phyloP scores from a whole-genome alignment of 2,329 filamentous ascomycete species.

The Echinosphaeria canescens region DNA sequence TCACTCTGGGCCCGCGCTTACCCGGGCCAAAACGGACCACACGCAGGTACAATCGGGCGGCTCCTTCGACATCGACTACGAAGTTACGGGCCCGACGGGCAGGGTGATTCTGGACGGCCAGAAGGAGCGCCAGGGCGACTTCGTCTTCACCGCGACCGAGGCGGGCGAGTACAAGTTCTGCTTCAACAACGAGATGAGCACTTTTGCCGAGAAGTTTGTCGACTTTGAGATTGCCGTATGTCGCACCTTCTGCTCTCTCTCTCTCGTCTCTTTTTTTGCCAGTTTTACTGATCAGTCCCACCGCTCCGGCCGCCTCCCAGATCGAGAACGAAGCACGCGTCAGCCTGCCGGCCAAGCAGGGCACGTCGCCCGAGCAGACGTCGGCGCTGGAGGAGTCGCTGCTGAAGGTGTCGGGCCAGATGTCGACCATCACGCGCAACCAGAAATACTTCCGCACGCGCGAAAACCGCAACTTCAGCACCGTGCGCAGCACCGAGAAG shows the following conservation, averaged over 20 bases:
- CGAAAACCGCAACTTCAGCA: constrained; percentile 98
- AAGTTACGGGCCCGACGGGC: constrained; percentile 61
- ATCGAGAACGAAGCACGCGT: constrained; percentile 79
- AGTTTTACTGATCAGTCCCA: background rate
- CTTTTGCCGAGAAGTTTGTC: constrained; percentile 90
- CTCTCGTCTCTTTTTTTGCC: no score
- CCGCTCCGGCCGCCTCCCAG: no score
- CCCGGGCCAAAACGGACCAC: background rate
- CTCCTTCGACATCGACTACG: constrained; percentile 92
- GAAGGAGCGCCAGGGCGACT: constrained; percentile 91
- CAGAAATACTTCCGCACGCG: constrained; percentile 99
- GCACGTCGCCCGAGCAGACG: constrained; percentile 75
- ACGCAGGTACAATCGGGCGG: constrained; percentile 87
- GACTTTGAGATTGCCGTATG: constrained; percentile 92
- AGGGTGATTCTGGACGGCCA: constrained; percentile 67
- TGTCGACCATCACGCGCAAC: constrained; percentile 88
- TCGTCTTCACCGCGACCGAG: constrained; percentile 85
- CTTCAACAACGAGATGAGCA: constrained; percentile 98
- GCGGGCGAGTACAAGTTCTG: constrained; percentile 88
- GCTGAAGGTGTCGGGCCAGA: constrained; percentile 79
- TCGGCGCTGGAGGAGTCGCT: constrained; percentile 79
- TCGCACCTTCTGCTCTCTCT: no score
- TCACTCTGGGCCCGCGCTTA: background rate
- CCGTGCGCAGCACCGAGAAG: constrained; percentile 84
- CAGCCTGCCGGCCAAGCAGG: constrained; percentile 71